Conservation (phyloP, 2,329 filamentous ascomycete species). For the Didymella pinodella region DNA sequence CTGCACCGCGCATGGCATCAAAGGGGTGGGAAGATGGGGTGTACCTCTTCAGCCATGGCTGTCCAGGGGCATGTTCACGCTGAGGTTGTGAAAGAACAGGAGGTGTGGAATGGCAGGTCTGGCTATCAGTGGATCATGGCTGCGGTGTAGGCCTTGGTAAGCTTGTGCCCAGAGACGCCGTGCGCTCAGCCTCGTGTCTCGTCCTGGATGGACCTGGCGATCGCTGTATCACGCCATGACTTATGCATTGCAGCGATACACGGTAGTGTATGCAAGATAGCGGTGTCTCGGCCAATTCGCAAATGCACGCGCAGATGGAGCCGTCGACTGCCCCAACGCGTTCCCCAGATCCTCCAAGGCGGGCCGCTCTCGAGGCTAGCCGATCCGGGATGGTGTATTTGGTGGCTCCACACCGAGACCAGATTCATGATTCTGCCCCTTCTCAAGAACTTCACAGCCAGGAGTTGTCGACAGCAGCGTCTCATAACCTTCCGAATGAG, state of each 20-base stretch:
- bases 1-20: no score
- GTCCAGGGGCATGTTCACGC: conserved; percentile 17
- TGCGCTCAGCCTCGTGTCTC: conserved; percentile 24
- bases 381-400: not conserved
- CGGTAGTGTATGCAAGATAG: not conserved
- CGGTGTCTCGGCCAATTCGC: not conserved
- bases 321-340: not conserved
- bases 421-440: not conserved
- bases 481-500: not conserved
- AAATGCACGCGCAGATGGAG: not conserved
- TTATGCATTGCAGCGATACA: conserved; percentile 30
- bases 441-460: not conserved
- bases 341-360: conserved; percentile 6
- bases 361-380: conserved; percentile 2
- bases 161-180: conserved; percentile 19
- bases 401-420: not conserved
- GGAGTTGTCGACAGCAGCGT: not conserved
- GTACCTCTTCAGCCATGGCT: conserved; percentile 31
- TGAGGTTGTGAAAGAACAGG: not conserved
- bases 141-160: conserved; percentile 22
- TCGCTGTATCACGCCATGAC: not conserved
- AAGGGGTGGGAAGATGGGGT: not conserved
- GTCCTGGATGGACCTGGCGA: conserved; percentile 12
- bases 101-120: not conserved
- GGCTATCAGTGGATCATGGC: conserved; percentile 12